These are phyloP conservation scores for Trichopus zeylanicus DNA, from an alignment of 116 monocot species.

Conservation along the genomic window DNA sequence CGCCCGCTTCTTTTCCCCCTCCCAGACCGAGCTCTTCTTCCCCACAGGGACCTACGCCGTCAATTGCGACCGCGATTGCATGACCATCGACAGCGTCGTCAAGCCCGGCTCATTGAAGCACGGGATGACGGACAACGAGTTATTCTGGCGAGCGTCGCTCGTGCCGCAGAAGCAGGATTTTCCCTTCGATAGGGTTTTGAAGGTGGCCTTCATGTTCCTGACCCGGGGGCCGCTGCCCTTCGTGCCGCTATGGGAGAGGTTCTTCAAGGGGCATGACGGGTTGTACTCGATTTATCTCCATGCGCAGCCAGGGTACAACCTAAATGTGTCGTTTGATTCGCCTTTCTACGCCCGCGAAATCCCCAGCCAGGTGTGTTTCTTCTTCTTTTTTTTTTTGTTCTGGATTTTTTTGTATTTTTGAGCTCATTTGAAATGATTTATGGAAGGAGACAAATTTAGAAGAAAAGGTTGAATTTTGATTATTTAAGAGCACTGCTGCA, in stretches of 20 bases:
- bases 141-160: slow-evolving; percentile 81
- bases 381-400: too few relatives aligned
- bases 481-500: too few relatives aligned
- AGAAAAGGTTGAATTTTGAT: too few relatives aligned
- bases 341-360: slow-evolving; percentile 56
- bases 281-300: slow-evolving; percentile 73
- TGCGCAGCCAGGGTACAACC: slow-evolving; percentile 49
- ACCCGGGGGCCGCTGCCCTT: slow-evolving; percentile 58
- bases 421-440: too few relatives aligned
- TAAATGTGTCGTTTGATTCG: slow-evolving; percentile 41
- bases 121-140: slow-evolving; percentile 60
- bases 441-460: too few relatives aligned
- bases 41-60: slow-evolving; percentile 20
- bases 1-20: slow-evolving; percentile 23
- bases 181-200: slow-evolving; percentile 54
- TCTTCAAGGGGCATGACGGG: slow-evolving; percentile 55
- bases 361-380: slow-evolving; percentile 54
- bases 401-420: too few relatives aligned
- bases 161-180: slow-evolving; percentile 37
- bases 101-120: slow-evolving; percentile 32
- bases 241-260: slow-evolving; percentile 64
- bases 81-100: slow-evolving; percentile 26
- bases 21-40: slow-evolving; percentile 37
- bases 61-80: slow-evolving; percentile 23
- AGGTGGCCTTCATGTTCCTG: too few relatives aligned